Evolutionary conservation across 164 flowering plant species (phyloP).

Genomic region (Malania oleifera): DNA sequence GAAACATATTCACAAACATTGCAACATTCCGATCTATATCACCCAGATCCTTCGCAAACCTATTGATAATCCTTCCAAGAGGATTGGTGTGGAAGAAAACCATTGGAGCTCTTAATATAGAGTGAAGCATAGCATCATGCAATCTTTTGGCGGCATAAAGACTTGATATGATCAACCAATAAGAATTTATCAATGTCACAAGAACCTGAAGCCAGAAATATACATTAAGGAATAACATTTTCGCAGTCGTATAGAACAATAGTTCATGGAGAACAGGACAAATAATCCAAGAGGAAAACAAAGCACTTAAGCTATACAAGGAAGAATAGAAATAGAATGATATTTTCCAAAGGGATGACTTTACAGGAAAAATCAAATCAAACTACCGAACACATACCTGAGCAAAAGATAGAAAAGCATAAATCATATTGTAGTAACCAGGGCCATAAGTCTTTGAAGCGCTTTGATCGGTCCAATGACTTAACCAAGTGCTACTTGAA

Average conservation of each 20-base stretch:
- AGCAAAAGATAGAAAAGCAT: slow-evolving; percentile 71
- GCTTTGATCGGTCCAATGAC: slow-evolving; percentile 84
- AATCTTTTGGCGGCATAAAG: slow-evolving; percentile 89
- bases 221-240: not conserved
- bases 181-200: slow-evolving; percentile 81
- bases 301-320: not conserved
- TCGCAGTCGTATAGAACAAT: not conserved
- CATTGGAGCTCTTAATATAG: slow-evolving; percentile 97
- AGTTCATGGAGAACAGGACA: not conserved
- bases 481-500: slow-evolving; percentile 95
- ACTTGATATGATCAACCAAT: slow-evolving; percentile 84
- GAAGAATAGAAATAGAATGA: not conserved
- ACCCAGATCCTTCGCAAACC: slow-evolving; percentile 96
- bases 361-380: not conserved
- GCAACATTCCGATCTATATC: slow-evolving; percentile 95
- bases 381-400: slow-evolving; percentile 45
- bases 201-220: slow-evolving; percentile 53
- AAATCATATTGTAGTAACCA: slow-evolving; percentile 65
- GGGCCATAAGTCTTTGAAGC: slow-evolving; percentile 41
- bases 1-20: slow-evolving; percentile 66
- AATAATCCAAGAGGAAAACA: not conserved
- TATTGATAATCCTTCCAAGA: slow-evolving; percentile 86
- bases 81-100: slow-evolving; percentile 97
- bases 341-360: not conserved
- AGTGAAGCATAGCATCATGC: slow-evolving; percentile 87